Percentiles rank a stretch among this genome's conserved stretches.
phyloP scores from a whole-genome alignment of 257 asterid species.

The Eucommia ulmoides region DNA sequence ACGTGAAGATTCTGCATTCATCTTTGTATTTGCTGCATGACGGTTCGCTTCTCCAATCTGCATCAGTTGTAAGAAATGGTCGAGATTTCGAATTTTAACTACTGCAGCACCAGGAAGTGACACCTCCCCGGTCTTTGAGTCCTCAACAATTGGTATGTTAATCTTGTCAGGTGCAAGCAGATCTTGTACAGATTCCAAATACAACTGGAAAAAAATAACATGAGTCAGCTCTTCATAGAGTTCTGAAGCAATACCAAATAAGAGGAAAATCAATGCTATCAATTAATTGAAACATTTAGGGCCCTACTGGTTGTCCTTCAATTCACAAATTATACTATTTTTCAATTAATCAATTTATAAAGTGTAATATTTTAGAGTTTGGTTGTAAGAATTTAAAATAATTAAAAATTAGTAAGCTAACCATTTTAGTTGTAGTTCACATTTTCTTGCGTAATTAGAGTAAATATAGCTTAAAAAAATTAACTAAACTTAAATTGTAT shows the following conservation, averaged over 20 bases:
- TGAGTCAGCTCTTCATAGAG: background rate
- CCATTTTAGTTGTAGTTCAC: background rate
- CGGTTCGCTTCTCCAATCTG: slow-evolving; percentile 79
- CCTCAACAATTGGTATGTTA: slow-evolving; percentile 70
- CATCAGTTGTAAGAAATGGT: slow-evolving; percentile 56
- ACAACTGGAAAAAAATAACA: slow-evolving; percentile 32
- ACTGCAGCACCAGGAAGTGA: slow-evolving; percentile 62
- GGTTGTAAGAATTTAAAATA: too few species aligned
- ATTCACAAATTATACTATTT: background rate
- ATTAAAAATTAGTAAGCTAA: background rate
- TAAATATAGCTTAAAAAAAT: too few species aligned
- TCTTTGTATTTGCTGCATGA: slow-evolving; percentile 83
- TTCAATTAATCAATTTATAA: too few species aligned
- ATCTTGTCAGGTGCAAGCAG: slow-evolving; percentile 80
- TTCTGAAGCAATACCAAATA: background rate
- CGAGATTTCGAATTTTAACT: slow-evolving; percentile 55
- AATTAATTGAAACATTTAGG: background rate
- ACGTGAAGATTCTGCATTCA: slow-evolving; percentile 87
- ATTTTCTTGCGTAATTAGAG: too few species aligned
- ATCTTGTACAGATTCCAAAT: slow-evolving; percentile 92
- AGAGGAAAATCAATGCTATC: background rate
- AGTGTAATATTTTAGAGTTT: too few species aligned
- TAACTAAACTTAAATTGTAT: too few species aligned
- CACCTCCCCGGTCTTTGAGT: slow-evolving; percentile 80
- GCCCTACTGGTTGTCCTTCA: background rate